Conservation (phyloP, 2,329 filamentous ascomycete species). For the Sporothrix pseudoabietina region DNA sequence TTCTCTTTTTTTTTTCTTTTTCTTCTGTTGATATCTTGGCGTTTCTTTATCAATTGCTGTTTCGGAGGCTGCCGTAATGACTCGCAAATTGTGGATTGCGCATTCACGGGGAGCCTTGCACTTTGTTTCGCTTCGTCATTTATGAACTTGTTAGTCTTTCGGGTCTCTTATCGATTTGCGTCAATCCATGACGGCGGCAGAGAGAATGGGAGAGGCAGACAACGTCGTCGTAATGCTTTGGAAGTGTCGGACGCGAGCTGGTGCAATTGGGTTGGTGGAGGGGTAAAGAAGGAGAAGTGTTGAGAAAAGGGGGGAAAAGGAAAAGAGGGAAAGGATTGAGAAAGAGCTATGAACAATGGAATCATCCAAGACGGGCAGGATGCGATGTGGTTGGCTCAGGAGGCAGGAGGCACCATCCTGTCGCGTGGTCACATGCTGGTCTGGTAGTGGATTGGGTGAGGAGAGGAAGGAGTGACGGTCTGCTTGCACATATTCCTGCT, state of each 20-base stretch:
- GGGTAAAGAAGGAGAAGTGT: not conserved
- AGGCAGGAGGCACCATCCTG: constrained; percentile 22
- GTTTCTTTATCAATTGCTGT: not conserved
- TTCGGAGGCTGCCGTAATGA: not conserved
- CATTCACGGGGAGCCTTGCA: not conserved
- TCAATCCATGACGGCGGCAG: constrained; percentile 1
- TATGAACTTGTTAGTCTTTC: not conserved
- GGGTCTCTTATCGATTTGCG: not conserved
- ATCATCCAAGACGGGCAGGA: not conserved
- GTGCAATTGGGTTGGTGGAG: constrained; percentile 1
- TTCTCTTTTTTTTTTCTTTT: not conserved
- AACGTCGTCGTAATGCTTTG: constrained; percentile 11
- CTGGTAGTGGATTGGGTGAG: not conserved
- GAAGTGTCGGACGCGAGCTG: constrained; percentile 14
- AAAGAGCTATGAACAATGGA: not conserved
- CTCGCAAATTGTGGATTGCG: not conserved
- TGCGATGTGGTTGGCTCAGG: not conserved
- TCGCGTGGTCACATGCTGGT: constrained; percentile 25
- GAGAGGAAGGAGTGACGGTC: not conserved
- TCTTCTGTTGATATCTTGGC: not conserved
- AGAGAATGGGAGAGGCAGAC: not conserved
- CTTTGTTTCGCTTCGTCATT: not conserved
- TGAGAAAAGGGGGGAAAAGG: not conserved
- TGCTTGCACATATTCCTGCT: not conserved
- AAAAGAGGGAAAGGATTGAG: not conserved